A percentile compares a stretch with the other conserved stretches of the same genome.
Evolutionary conservation across 1,139 yeast genomes (phyloP).

Genomic region (Candida glucosophila): DNA sequence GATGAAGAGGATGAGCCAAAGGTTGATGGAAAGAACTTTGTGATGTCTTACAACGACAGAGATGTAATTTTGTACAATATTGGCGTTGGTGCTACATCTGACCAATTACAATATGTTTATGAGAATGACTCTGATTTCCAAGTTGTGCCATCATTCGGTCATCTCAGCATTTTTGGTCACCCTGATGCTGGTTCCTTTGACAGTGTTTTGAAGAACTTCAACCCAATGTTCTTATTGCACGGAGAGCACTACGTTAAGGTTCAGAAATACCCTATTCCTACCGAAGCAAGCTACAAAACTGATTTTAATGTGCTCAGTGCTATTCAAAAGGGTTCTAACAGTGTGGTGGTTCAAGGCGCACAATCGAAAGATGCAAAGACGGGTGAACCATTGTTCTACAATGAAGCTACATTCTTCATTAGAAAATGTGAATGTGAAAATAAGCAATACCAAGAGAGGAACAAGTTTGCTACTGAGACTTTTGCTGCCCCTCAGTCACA

Average conservation of each 20-base stretch:
- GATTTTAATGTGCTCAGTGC: slow-evolving; percentile 62
- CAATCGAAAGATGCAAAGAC: slow-evolving; percentile 62
- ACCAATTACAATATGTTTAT: slow-evolving; percentile 70
- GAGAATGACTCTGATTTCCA: slow-evolving; percentile 76
- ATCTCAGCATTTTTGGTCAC: slow-evolving; percentile 59
- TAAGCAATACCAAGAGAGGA: slow-evolving; percentile 38
- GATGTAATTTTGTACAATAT: slow-evolving; percentile 81
- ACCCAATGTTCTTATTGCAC: slow-evolving; percentile 82
- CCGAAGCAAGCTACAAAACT: slow-evolving; percentile 56
- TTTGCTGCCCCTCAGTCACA: slow-evolving; percentile 56
- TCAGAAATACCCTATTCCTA: slow-evolving; percentile 73
- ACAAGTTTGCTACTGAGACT: slow-evolving; percentile 51
- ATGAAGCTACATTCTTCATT: slow-evolving; percentile 80
- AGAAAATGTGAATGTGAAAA: slow-evolving; percentile 74
- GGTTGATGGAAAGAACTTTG: slow-evolving; percentile 33
- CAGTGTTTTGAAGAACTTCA: slow-evolving; percentile 66
- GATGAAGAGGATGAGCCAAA: slow-evolving; percentile 45
- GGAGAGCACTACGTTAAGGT: slow-evolving; percentile 92
- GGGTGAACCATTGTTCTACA: slow-evolving; percentile 65
- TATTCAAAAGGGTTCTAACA: slow-evolving; percentile 83
- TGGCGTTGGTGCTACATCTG: slow-evolving; percentile 79
- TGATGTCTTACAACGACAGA: slow-evolving; percentile 47
- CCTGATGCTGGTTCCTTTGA: slow-evolving; percentile 45
- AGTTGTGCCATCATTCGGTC: slow-evolving; percentile 89
- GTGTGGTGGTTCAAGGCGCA: slow-evolving; percentile 70